Evolutionary conservation across 2,329 filamentous ascomycete genomes (phyloP), one percentile per base, ranked within the genome.

Genomic region (Diaporthe sp.): DNA sequence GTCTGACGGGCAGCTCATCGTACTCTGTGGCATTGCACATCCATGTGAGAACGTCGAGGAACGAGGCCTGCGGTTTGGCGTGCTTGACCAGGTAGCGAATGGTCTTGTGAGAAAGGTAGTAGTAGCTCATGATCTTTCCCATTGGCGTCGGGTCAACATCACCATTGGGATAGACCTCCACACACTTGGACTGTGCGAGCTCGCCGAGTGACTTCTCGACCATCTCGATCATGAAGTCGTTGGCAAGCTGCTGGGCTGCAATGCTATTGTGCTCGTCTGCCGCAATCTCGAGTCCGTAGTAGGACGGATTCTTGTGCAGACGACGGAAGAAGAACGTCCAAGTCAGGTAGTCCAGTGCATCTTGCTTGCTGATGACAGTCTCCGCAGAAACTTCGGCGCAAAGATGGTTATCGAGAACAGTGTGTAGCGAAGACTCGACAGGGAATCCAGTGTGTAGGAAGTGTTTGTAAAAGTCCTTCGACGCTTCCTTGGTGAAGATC

Each of bases 321-420:
- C 97, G 90, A 3, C 97, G 92, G 89, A 99, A 99, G 90, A 99
- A 99, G 87, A 99, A 99, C 0, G 97, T 99, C 97, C 97, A 99
- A 0, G 97, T 99, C 71, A 99, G 86, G 81, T 99, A 99, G 83
- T 99, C 97, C 5, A 99, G 89, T 0, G 97, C 97, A 84, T 99
- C 97, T 84, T 99, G 97, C 84, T 98, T 98, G 12, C 95, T 97
- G 42, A 93, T 87, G 68, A 99, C 94, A 0, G 97, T 99, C 78
- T 95, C 96, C 0, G 97, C 95, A 0, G 96, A 97, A 8, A 98
- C 92, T 85, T 99, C 97, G 75, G 97, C 97, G 76, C 95, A 93
- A 82, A 99, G 89, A 89, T 99, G 97, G 86, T 99, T 98, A 84
- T 98, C 96, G 10, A 99, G 87, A 0, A 98, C 97, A 28, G 97